Conservation (phyloP, 2,329 filamentous ascomycete genomes). For the Clarireedia paspali region DNA sequence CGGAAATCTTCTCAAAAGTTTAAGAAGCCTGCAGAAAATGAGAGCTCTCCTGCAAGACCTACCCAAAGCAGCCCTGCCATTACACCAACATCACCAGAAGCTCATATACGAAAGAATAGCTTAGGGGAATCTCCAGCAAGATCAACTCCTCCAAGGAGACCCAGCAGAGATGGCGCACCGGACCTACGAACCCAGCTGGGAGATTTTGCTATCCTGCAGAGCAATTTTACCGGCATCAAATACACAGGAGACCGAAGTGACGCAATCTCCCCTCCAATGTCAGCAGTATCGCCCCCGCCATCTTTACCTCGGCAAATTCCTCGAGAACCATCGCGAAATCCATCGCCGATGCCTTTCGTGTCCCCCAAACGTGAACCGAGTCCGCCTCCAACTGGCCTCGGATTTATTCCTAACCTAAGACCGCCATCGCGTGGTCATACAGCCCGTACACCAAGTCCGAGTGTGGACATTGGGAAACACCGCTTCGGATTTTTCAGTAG, state of each 20-base stretch:
- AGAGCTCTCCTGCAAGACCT: conserved; percentile 35
- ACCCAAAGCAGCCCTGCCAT: conserved; percentile 17
- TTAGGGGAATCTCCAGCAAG: not conserved
- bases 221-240: conserved; percentile 39
- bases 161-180: conserved; percentile 61
- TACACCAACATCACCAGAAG: not conserved
- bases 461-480: conserved; percentile 47
- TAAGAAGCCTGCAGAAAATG: conserved; percentile 31
- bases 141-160: conserved; percentile 43
- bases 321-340: conserved; percentile 29
- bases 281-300: conserved; percentile 20
- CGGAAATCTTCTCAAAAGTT: conserved; percentile 55
- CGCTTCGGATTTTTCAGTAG: conserved; percentile 75
- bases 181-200: conserved; percentile 50
- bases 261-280: conserved; percentile 17
- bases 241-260: conserved; percentile 18
- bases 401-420: conserved; percentile 25
- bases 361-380: conserved; percentile 24
- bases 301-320: conserved; percentile 29
- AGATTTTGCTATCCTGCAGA: conserved; percentile 51
- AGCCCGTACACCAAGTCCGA: conserved; percentile 46
- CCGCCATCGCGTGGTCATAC: conserved; percentile 25
- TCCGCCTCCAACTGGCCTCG: conserved; percentile 24
- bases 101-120: not conserved
- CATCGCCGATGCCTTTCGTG: conserved; percentile 29